These are phyloP conservation scores for Coriaria nepalensis DNA, from an alignment of 306 rosid genomes.

Conservation along the genomic window DNA sequence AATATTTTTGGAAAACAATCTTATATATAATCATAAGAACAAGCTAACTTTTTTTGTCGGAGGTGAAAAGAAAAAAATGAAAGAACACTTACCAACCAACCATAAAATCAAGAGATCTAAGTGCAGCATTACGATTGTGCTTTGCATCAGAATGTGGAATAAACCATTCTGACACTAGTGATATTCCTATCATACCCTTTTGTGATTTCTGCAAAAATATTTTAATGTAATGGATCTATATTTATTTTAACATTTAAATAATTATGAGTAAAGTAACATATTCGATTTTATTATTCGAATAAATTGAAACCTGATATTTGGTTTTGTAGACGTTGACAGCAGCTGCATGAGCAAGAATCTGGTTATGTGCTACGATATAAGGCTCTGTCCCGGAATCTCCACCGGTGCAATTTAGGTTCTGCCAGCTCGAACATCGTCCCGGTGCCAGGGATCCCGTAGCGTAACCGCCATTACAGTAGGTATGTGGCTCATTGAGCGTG, in stretches of 20 bases:
- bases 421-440: slow-evolving; percentile 49
- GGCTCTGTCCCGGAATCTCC: slow-evolving; percentile 21
- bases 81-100: slow-evolving; percentile 41
- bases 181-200: slow-evolving; percentile 49
- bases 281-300: too few relatives aligned
- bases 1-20: background rate
- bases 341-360: slow-evolving; percentile 15
- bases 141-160: slow-evolving; percentile 22
- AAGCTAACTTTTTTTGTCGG: too few relatives aligned
- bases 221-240: background rate
- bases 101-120: slow-evolving; percentile 42
- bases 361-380: slow-evolving; percentile 13
- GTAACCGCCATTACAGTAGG: slow-evolving; percentile 26
- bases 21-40: too few relatives aligned
- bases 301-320: background rate
- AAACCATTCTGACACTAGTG: slow-evolving; percentile 28
- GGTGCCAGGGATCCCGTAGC: slow-evolving; percentile 38
- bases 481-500: slow-evolving; percentile 53
- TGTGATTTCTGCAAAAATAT: slow-evolving; percentile 31
- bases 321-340: slow-evolving; percentile 4
- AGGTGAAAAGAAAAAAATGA: background rate
- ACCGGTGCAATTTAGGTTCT: slow-evolving; percentile 6
- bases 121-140: slow-evolving; percentile 25
- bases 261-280: background rate
- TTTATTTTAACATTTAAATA: background rate